phyloP scores from a whole-genome alignment of 805 yeast species.

The Saccharomyces kudriavzevii region DNA sequence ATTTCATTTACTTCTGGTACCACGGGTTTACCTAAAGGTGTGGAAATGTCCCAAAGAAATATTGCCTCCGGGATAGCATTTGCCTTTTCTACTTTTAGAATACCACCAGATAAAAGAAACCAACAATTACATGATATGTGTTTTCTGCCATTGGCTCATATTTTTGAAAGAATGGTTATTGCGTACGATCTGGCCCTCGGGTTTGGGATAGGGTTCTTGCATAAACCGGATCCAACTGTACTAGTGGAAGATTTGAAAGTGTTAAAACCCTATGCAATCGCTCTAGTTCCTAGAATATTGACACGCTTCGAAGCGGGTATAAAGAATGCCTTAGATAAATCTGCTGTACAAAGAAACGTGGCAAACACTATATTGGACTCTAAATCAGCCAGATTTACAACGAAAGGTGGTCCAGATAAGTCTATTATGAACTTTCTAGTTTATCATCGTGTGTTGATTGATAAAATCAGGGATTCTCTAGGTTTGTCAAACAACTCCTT shows the following conservation, averaged over 20 bases:
- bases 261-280: slow-evolving; percentile 45
- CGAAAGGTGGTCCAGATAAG: slow-evolving; percentile 33
- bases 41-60: slow-evolving; percentile 44
- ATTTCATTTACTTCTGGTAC: slow-evolving; percentile 71
- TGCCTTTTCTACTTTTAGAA: slow-evolving; percentile 30
- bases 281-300: slow-evolving; percentile 57
- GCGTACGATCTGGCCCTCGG: slow-evolving; percentile 41
- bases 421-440: slow-evolving; percentile 33
- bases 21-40: slow-evolving; percentile 71
- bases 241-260: slow-evolving; percentile 51
- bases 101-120: slow-evolving; percentile 19
- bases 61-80: slow-evolving; percentile 43
- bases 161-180: slow-evolving; percentile 43
- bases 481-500: slow-evolving; percentile 40
- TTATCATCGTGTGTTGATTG: slow-evolving; percentile 30
- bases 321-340: slow-evolving; percentile 33
- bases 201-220: slow-evolving; percentile 46
- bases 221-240: slow-evolving; percentile 42
- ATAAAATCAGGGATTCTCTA: slow-evolving; percentile 38
- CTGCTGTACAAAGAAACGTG: slow-evolving; percentile 16
- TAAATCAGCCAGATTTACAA: slow-evolving; percentile 15
- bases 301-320: slow-evolving; percentile 56
- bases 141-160: slow-evolving; percentile 54
- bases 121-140: slow-evolving; percentile 31
- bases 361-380: slow-evolving; percentile 22